Conservation (phyloP, 169 alveolate genomes). For the Plasmodium cynomolgi region DNA sequence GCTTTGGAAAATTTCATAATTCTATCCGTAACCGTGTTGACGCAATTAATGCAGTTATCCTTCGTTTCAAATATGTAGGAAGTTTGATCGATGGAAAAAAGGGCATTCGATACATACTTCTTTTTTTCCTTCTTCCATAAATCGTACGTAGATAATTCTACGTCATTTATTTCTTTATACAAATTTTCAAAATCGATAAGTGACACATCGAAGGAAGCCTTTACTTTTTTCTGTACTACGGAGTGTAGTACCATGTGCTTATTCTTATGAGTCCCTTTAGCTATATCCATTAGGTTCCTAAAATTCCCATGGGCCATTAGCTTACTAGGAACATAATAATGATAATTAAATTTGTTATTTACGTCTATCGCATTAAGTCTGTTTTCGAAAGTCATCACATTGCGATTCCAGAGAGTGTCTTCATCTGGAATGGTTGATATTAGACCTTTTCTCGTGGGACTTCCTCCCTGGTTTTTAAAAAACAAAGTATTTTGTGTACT, state of each 20-base stretch:
- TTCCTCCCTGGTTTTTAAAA: slow-evolving; percentile 6
- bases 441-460: slow-evolving; percentile 10
- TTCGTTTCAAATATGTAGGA: slow-evolving; percentile 69
- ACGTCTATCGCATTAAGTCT: slow-evolving; percentile 62
- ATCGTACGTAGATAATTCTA: slow-evolving; percentile 66
- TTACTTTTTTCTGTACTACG: slow-evolving; percentile 6
- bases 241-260: slow-evolving; percentile 3
- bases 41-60: slow-evolving; percentile 68
- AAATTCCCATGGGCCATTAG: slow-evolving; percentile 53
- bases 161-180: slow-evolving; percentile 48
- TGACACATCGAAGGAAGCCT: slow-evolving; percentile 37
- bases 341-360: slow-evolving; percentile 50
- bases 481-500: not conserved
- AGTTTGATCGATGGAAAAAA: slow-evolving; percentile 65
- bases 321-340: slow-evolving; percentile 71
- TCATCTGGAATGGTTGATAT: slow-evolving; percentile 69
- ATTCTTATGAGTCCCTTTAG: slow-evolving; percentile 15
- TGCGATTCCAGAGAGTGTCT: slow-evolving; percentile 70
- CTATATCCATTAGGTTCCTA: slow-evolving; percentile 37
- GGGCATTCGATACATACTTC: slow-evolving; percentile 58
- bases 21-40: slow-evolving; percentile 63
- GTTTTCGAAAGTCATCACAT: slow-evolving; percentile 53
- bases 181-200: slow-evolving; percentile 62
- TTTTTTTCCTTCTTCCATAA: slow-evolving; percentile 75
- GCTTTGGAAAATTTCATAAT: slow-evolving; percentile 61